Conservation (phyloP, 495 filamentous ascomycete species). For the Xylaria grammica region DNA sequence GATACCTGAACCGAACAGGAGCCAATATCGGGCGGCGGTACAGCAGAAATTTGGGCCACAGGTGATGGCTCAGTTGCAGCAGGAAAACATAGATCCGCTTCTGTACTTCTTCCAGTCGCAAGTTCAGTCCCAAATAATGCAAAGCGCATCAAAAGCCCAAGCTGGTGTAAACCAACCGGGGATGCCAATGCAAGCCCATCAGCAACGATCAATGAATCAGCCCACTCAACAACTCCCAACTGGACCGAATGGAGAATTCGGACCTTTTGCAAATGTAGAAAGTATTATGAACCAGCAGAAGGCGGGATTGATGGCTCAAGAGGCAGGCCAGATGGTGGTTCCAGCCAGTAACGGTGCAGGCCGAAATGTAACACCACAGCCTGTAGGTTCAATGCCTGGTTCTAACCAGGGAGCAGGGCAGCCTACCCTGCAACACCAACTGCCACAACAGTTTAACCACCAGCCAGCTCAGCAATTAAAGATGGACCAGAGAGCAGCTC, state of each 20-base stretch:
- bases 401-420: slow-evolving; percentile 44
- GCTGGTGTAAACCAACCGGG: slow-evolving; percentile 34
- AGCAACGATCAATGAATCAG: slow-evolving; percentile 46
- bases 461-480: slow-evolving; percentile 46
- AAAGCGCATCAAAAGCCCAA: slow-evolving; percentile 31
- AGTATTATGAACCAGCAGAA: slow-evolving; percentile 56
- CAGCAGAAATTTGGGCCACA: slow-evolving; percentile 36
- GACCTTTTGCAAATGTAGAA: slow-evolving; percentile 50
- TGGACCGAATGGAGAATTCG: slow-evolving; percentile 43
- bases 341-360: slow-evolving; percentile 53
- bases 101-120: slow-evolving; percentile 48
- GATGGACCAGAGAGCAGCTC: slow-evolving; percentile 44
- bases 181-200: slow-evolving; percentile 34
- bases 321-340: slow-evolving; percentile 57
- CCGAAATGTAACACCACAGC: slow-evolving; percentile 47
- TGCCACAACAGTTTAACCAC: slow-evolving; percentile 43
- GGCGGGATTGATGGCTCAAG: slow-evolving; percentile 49
- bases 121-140: slow-evolving; percentile 48
- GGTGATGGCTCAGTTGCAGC: slow-evolving; percentile 40
- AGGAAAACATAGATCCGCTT: slow-evolving; percentile 45
- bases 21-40: slow-evolving; percentile 37
- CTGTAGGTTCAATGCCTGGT: slow-evolving; percentile 44
- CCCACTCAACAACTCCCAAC: slow-evolving; percentile 37
- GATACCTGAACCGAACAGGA: slow-evolving; percentile 40
- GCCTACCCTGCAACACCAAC: slow-evolving; percentile 40